These are phyloP conservation scores for Xylariaceae sp. DNA, from an alignment of 2,329 filamentous ascomycete genomes.

Conservation along the genomic window DNA sequence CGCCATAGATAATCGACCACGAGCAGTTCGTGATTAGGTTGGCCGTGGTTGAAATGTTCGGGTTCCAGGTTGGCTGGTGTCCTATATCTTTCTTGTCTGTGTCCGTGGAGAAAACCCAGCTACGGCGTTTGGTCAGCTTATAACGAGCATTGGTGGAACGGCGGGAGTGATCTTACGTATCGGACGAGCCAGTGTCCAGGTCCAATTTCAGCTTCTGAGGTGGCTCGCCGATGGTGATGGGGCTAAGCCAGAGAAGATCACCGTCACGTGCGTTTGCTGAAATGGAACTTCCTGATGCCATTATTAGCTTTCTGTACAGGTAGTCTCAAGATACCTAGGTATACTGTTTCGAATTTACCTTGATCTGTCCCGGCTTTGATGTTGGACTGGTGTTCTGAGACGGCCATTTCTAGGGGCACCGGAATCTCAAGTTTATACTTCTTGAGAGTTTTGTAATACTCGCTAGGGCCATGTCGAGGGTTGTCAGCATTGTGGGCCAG, in stretches of 20 bases:
- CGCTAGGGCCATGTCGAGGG: conserved; percentile 34
- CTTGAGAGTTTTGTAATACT: conserved; percentile 35
- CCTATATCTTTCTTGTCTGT: conserved; percentile 48
- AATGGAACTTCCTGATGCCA: conserved; percentile 36
- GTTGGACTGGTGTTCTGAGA: conserved; percentile 28
- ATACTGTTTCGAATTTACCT: conserved; percentile 13
- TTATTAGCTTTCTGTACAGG: conserved; percentile 15
- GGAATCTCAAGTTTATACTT: conserved; percentile 40
- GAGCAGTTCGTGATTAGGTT: conserved; percentile 44
- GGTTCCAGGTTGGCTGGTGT: conserved; percentile 47
- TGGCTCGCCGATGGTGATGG: conserved; percentile 51
- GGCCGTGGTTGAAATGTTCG: conserved; percentile 50
- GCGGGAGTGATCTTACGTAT: conserved; percentile 58
- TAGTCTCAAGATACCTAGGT: neutral
- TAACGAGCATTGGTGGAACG: conserved; percentile 18
- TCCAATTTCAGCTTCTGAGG: conserved; percentile 51
- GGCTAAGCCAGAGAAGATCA: conserved; percentile 48
- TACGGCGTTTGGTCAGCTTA: conserved; percentile 29
- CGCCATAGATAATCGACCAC: conserved; percentile 55
- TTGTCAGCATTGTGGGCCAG: conserved; percentile 29
- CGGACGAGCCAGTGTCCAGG: conserved; percentile 58
- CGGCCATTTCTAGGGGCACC: conserved; percentile 31
- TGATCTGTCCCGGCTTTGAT: conserved; percentile 20
- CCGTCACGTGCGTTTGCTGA: conserved; percentile 42
- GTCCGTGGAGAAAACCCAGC: conserved; percentile 59